These are phyloP conservation scores for Picea glauca DNA, from an alignment of 75 land plant species.

Conservation along the genomic window DNA sequence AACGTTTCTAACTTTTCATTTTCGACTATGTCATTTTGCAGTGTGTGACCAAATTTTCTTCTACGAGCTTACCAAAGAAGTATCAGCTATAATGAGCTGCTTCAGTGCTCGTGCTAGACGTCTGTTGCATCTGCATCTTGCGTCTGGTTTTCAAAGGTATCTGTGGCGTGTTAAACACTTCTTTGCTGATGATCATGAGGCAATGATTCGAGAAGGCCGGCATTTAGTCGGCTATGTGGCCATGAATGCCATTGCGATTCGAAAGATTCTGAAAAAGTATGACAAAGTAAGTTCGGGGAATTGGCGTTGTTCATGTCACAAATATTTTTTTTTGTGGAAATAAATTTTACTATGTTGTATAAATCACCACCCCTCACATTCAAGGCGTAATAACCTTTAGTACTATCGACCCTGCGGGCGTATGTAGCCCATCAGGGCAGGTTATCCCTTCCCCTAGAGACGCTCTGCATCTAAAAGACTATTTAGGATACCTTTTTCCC, in stretches of 20 bases:
- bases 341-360: too few relatives aligned
- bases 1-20: too few relatives aligned
- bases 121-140: slow-evolving; percentile 52
- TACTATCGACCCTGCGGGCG: too few relatives aligned
- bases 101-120: slow-evolving; percentile 57
- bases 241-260: slow-evolving; percentile 81
- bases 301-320: too few relatives aligned
- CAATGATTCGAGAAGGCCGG: slow-evolving; percentile 54
- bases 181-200: slow-evolving; percentile 39
- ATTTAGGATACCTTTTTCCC: too few relatives aligned
- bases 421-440: too few relatives aligned
- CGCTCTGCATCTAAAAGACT: too few relatives aligned
- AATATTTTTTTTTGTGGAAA: too few relatives aligned
- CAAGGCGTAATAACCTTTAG: too few relatives aligned
- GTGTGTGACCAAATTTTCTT: slow-evolving; percentile 81
- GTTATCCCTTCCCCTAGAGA: too few relatives aligned
- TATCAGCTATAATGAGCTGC: slow-evolving; percentile 67
- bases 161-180: slow-evolving; percentile 36
- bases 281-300: slow-evolving; percentile 56
- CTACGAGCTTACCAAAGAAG: slow-evolving; percentile 59
- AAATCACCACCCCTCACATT: too few relatives aligned
- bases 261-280: slow-evolving; percentile 88
- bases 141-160: slow-evolving; percentile 49
- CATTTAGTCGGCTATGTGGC: slow-evolving; percentile 60
- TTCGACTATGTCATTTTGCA: slow-evolving; percentile 11